Percentiles rank a stretch among this genome's conserved stretches.
Conservation (phyloP, 306 rosid genomes). For the Cicer arietinum region DNA sequence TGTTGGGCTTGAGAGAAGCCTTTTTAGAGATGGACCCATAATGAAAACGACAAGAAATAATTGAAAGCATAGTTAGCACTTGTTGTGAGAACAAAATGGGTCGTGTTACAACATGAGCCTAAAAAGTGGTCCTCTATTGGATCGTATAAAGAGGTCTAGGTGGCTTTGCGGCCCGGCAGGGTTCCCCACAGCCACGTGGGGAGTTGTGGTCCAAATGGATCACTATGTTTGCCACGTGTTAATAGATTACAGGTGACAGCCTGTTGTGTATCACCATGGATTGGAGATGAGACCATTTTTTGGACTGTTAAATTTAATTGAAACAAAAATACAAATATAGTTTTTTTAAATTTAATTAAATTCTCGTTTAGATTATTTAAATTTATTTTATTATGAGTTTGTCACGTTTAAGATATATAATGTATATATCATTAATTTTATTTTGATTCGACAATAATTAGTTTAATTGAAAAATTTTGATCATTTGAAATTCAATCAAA, state of each 20-base stretch:
- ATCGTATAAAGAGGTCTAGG: slow-evolving; percentile 49
- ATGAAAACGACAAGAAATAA: slow-evolving; percentile 72
- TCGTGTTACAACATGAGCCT: slow-evolving; percentile 41
- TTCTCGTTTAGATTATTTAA: too few species aligned
- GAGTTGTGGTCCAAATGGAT: slow-evolving; percentile 64
- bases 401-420: too few species aligned
- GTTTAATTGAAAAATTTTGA: too few species aligned
- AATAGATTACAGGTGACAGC: slow-evolving; percentile 53
- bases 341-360: too few species aligned
- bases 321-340: too few species aligned
- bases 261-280: slow-evolving; percentile 46
- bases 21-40: slow-evolving; percentile 58
- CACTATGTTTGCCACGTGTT: slow-evolving; percentile 52
- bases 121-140: slow-evolving; percentile 64
- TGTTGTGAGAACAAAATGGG: slow-evolving; percentile 49
- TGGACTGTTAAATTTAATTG: neutral
- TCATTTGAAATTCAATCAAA: too few species aligned
- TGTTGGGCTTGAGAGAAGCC: slow-evolving; percentile 51
- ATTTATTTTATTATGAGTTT: too few species aligned
- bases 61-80: slow-evolving; percentile 56
- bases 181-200: slow-evolving; percentile 76
- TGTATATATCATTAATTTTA: too few species aligned
- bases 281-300: neutral
- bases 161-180: slow-evolving; percentile 64
- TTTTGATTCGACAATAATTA: too few species aligned